phyloP scores from a whole-genome alignment of 139 green algal species.

The Coccomyxa sp. region DNA sequence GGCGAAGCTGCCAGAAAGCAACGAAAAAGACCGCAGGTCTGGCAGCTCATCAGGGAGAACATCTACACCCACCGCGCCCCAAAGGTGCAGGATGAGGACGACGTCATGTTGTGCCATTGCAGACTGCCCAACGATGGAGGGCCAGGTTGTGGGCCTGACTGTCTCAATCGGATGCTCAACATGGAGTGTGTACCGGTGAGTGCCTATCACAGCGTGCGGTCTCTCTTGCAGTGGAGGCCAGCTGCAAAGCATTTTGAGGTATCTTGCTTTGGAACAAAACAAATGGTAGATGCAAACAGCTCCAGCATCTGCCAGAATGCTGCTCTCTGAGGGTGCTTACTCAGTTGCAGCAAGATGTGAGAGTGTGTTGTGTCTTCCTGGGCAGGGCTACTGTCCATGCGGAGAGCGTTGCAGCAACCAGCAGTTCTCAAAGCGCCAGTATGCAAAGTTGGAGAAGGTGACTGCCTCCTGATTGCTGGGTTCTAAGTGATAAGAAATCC shows the following conservation, averaged over 20 bases:
- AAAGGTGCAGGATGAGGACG: slow-evolving; percentile 82
- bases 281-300: too few relatives aligned
- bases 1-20: not conserved
- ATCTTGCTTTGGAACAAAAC: too few relatives aligned
- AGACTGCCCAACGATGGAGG: slow-evolving; percentile 44
- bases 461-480: not conserved
- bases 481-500: not conserved
- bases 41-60: slow-evolving; percentile 79
- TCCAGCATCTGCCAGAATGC: too few relatives aligned
- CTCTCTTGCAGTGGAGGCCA: too few relatives aligned
- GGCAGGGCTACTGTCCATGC: slow-evolving; percentile 84
- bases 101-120: slow-evolving; percentile 95
- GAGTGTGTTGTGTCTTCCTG: not conserved
- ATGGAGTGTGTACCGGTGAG: slow-evolving; percentile 84
- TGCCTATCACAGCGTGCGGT: not conserved
- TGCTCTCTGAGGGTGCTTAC: not conserved
- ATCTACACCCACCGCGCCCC: slow-evolving; percentile 70
- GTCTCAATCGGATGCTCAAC: slow-evolving; percentile 92
- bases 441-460: slow-evolving; percentile 74
- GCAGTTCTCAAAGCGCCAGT: slow-evolving; percentile 78
- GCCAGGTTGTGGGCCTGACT: slow-evolving; percentile 81
- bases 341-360: not conserved
- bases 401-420: slow-evolving; percentile 90
- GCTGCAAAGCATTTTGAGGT: too few relatives aligned
- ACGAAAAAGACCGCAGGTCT: slow-evolving; percentile 55